phyloP scores from a whole-genome alignment of 2,329 filamentous ascomycete species.

The Samsoniella hepiali region DNA sequence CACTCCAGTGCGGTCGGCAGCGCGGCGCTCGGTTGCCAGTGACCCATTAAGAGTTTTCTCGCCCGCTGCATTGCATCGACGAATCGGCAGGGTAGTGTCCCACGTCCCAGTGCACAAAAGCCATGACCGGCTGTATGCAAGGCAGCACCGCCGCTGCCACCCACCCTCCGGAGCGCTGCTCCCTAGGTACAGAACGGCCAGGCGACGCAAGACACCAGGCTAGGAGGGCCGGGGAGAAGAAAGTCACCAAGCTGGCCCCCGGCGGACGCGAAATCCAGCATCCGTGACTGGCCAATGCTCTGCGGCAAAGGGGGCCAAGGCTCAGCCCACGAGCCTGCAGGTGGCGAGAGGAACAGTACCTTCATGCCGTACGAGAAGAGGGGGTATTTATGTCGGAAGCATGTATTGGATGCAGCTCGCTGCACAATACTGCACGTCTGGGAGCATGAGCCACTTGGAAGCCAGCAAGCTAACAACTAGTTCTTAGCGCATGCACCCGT shows the following conservation, averaged over 20 bases:
- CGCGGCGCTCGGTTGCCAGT: slow-evolving; percentile 6
- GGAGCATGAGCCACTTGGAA: not conserved
- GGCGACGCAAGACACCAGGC: slow-evolving; percentile 6
- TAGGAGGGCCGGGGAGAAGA: slow-evolving; percentile 1
- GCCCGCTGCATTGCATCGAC: slow-evolving; percentile 10
- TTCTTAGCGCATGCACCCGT: not conserved
- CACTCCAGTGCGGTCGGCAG: slow-evolving; percentile 1
- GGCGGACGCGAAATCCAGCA: slow-evolving; percentile 3
- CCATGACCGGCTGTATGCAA: slow-evolving; percentile 7
- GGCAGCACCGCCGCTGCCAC: not conserved
- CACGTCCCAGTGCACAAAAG: not conserved
- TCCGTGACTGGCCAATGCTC: not conserved
- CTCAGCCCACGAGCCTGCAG: not conserved
- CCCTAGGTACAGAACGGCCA: not conserved
- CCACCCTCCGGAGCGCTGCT: not conserved
- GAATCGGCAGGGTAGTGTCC: slow-evolving; percentile 8
- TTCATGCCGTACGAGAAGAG: not conserved
- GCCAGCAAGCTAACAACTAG: not conserved
- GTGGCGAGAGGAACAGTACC: not conserved
- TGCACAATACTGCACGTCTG: not conserved
- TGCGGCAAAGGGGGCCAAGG: not conserved
- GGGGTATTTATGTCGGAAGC: not conserved
- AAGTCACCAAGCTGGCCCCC: not conserved
- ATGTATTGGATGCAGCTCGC: slow-evolving; percentile 2
- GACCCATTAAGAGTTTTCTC: not conserved